Base-by-base conservation (phyloP, 345 rosid species). In the Leavenworthia alabamica region DNA sequence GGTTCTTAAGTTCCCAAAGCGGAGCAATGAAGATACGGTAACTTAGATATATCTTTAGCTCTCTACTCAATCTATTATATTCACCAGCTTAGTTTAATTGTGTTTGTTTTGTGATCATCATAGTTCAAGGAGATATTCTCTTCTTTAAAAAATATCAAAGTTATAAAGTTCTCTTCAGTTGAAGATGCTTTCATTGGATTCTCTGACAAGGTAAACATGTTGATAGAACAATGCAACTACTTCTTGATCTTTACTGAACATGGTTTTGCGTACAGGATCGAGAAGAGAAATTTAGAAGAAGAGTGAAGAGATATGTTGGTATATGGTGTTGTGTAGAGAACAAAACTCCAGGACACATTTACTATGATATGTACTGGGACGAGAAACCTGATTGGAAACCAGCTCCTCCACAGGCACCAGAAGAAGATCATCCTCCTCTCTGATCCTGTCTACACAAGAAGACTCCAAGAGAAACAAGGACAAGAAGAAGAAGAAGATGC, bases 341-440 rank as follows among this genome's bases (percentile, higher is more conserved):
- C 80, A 89, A 82, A 64, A 64, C 66, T 41, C 96, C 97, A 0
- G 99, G 99, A 42, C 99, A 93, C 67, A 80, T 93, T 49, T 89
- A 89, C 55, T 93, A 93, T 31, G 96, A 89, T 70, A 89, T 85
- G 88, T 89, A 83, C 61, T 93, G 99, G 99, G 99, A 93, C 11
- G 90, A 89, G 84, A 89, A 89, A 77, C 91, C 99, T 0, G 79
- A 60, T 43, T 93, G 99, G 97, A 89, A 89, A 72, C 88, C 99
- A 2, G 48, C 72, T 45, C 97, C 97, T 16, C 97, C 97, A 14
- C 84, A 79, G 71, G 77, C 84, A 13, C 56, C 83, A 1, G 78
- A 70, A 33, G 96, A 85, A 9, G 99, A 93, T 73, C 96, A 80
- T 70, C 99, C 91, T 39, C 93, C 71, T 15, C 79, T 78, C 73